phyloP scores from a whole-genome alignment of 2,329 filamentous ascomycete genomes.

The Ophiocordyceps unilateralis region DNA sequence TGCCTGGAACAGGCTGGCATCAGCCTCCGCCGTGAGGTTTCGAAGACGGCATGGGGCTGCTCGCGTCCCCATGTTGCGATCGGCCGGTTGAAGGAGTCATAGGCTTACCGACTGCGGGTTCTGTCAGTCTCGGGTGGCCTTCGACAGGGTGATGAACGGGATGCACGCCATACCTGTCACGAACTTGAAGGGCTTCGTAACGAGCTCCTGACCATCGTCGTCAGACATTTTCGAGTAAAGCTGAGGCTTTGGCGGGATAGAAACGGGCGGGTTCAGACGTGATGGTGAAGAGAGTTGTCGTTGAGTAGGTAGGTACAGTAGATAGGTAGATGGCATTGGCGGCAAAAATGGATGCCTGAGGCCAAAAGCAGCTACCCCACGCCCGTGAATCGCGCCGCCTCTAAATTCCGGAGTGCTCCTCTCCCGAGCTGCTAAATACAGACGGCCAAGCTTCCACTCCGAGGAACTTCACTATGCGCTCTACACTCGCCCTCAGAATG shows the following conservation, averaged over 20 bases:
- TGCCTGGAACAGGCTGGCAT: constrained; percentile 40
- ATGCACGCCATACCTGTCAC: constrained; percentile 68
- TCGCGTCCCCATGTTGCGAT: constrained; percentile 7
- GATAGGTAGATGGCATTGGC: constrained; percentile 3
- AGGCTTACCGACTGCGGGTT: constrained; percentile 25
- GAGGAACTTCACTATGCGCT: constrained; percentile 37
- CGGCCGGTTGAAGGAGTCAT: constrained; percentile 6
- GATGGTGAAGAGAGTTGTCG: constrained; percentile 9
- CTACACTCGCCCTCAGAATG: constrained; percentile 49
- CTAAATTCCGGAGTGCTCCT: neutral
- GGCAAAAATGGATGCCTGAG: constrained; percentile 20
- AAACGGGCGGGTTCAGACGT: neutral
- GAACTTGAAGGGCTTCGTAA: constrained; percentile 99
- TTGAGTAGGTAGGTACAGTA: neutral
- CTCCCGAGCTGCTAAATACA: neutral
- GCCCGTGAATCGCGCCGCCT: neutral
- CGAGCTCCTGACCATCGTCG: constrained; percentile 57
- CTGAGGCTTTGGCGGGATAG: constrained; percentile 6
- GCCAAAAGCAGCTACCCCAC: constrained; percentile 16
- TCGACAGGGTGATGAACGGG: constrained; percentile 19
- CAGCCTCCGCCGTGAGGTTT: constrained; percentile 1
- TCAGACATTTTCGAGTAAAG: constrained; percentile 61
- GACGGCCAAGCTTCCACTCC: constrained; percentile 10
- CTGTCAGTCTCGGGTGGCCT: constrained; percentile 22
- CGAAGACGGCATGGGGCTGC: constrained; percentile 9